These are phyloP conservation scores for Trichoderma atrobrunneum DNA, from an alignment of 2,329 filamentous ascomycete species.

Conservation along the genomic window DNA sequence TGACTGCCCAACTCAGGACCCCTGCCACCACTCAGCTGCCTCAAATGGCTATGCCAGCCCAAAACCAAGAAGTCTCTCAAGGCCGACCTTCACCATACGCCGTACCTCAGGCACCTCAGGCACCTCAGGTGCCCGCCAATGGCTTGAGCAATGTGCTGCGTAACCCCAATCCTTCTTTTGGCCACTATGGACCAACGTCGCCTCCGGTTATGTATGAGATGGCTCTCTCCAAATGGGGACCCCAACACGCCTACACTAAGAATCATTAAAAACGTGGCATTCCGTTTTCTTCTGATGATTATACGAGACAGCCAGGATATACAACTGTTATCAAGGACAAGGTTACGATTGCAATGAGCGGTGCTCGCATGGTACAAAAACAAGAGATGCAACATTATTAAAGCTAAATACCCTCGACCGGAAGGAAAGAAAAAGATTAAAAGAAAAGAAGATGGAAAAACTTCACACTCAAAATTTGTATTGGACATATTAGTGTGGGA, in stretches of 20 bases:
- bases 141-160: conserved; percentile 30
- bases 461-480: background rate
- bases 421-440: background rate
- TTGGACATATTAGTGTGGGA: background rate
- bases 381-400: background rate
- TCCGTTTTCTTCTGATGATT: conserved; percentile 18
- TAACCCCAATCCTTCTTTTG: conserved; percentile 37
- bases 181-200: conserved; percentile 46
- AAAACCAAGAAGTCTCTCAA: conserved; percentile 31
- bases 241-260: conserved; percentile 44
- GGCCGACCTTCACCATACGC: conserved; percentile 34
- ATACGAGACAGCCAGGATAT: background rate
- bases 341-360: background rate
- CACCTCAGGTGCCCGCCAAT: conserved; percentile 29
- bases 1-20: conserved; percentile 21
- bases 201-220: conserved; percentile 44
- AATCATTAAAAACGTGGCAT: background rate
- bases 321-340: background rate
- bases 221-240: conserved; percentile 42
- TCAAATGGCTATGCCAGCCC: conserved; percentile 30
- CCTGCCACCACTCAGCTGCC: conserved; percentile 25
- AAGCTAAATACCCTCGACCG: background rate
- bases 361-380: background rate
- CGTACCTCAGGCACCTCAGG: conserved; percentile 32
- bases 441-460: background rate